phyloP scores from a whole-genome alignment of 257 asterid genomes.

The Salvia hispanica region DNA sequence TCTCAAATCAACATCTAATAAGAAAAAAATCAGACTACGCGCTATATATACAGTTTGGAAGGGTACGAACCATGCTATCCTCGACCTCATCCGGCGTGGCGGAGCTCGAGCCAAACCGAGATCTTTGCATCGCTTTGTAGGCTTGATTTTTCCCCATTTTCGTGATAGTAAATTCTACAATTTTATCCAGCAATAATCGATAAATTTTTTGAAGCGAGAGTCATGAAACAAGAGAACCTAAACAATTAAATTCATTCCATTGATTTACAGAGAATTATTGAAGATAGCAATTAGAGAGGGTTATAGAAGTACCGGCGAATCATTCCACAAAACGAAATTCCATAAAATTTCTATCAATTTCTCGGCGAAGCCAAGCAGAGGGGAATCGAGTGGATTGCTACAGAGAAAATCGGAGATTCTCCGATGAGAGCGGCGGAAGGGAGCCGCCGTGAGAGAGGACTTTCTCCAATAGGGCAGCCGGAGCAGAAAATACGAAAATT shows the following conservation, averaged over 20 bases:
- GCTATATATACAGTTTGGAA: slow-evolving; percentile 47
- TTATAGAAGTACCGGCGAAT: no score
- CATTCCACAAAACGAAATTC: no score
- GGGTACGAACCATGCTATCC: slow-evolving; percentile 90
- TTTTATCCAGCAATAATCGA: neutral
- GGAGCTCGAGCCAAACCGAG: slow-evolving; percentile 73
- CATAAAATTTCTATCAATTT: no score
- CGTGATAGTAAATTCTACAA: neutral
- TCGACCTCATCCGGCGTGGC: slow-evolving; percentile 72
- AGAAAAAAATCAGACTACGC: neutral
- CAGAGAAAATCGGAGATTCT: no score
- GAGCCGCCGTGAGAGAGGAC: no score
- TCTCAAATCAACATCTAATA: slow-evolving; percentile 17
- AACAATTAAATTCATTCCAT: slow-evolving; percentile 5
- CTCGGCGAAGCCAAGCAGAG: no score
- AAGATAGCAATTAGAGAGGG: neutral
- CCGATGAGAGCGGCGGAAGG: no score
- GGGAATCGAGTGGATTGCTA: no score
- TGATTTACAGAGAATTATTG: slow-evolving; percentile 9
- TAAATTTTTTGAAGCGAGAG: neutral
- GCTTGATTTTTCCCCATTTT: slow-evolving; percentile 82
- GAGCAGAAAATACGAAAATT: no score
- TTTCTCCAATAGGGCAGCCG: no score
- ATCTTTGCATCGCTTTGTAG: slow-evolving; percentile 84
- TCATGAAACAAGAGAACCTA: neutral